Percentiles rank a stretch among this genome's conserved stretches.
Conservation (phyloP, 2,329 filamentous ascomycete species). For the Knufia fluminis region DNA sequence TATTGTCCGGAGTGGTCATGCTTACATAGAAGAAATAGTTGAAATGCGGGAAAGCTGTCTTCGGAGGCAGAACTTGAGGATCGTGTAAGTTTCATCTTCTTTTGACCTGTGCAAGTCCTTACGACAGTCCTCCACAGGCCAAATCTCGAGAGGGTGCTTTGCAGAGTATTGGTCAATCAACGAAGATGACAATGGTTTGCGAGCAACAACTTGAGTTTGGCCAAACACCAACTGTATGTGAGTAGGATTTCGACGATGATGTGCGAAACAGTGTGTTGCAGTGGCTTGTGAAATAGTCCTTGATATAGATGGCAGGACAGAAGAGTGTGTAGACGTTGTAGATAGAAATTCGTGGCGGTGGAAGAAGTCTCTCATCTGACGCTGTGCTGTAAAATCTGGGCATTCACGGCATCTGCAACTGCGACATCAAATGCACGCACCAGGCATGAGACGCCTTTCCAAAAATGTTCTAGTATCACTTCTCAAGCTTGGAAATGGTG, state of each 20-base stretch:
- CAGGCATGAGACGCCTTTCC: not conserved
- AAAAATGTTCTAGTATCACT: not conserved
- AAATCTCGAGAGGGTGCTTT: not conserved
- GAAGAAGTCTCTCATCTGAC: not conserved
- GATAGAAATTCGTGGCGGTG: not conserved
- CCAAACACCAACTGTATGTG: not conserved
- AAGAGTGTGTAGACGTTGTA: not conserved
- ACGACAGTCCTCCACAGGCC: conserved; percentile 28
- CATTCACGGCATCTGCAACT: not conserved
- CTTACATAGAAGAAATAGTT: conserved; percentile 77
- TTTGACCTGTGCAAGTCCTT: conserved; percentile 42
- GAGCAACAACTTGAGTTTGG: not conserved
- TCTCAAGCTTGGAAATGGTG: no score
- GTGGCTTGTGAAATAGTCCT: not conserved
- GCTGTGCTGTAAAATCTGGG: not conserved
- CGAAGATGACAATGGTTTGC: conserved; percentile 3
- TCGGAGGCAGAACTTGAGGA: conserved; percentile 46
- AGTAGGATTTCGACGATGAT: not conserved
- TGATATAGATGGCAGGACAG: not conserved
- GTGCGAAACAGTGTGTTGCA: not conserved
- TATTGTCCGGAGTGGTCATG: conserved; percentile 13
- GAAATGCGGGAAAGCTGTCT: conserved; percentile 68
- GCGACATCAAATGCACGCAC: not conserved
- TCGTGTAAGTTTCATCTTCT: conserved; percentile 53
- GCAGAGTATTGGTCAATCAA: not conserved